Conservation (phyloP, 2,329 filamentous ascomycete species). For the Aureobasidium sp. region DNA sequence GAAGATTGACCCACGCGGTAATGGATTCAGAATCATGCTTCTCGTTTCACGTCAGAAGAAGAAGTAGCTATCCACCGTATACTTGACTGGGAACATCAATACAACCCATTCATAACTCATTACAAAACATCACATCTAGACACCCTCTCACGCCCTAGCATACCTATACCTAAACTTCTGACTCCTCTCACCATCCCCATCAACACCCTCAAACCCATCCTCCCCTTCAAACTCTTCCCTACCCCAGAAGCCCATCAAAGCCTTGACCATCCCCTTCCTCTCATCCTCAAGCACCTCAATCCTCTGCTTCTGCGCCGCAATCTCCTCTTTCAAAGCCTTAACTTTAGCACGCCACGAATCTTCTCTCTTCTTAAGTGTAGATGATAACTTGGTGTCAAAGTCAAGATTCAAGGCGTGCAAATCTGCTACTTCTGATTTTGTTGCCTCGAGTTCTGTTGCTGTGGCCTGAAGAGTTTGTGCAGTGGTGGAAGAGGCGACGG, state of each 20-base stretch:
- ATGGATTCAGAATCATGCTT: no score
- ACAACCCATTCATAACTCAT: neutral
- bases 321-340: neutral
- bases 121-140: neutral
- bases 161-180: conserved; percentile 29
- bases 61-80: no score
- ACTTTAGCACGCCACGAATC: neutral
- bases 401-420: conserved; percentile 14
- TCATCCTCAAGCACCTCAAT: conserved; percentile 21
- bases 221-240: conserved; percentile 34
- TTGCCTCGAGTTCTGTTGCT: conserved; percentile 15
- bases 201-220: neutral
- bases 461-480: neutral
- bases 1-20: no score
- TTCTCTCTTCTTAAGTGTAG: neutral
- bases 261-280: conserved; percentile 28
- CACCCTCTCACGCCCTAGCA: neutral
- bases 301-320: neutral
- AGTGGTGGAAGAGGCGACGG: neutral
- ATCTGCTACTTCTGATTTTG: conserved; percentile 18
- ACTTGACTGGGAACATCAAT: no score
- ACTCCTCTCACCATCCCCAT: conserved; percentile 11
- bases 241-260: conserved; percentile 77
- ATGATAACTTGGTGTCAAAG: neutral
- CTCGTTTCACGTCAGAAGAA: no score